These are phyloP conservation scores for Fusarium tanahbumbuense DNA, from an alignment of 2,329 filamentous ascomycete genomes.

Conservation along the genomic window DNA sequence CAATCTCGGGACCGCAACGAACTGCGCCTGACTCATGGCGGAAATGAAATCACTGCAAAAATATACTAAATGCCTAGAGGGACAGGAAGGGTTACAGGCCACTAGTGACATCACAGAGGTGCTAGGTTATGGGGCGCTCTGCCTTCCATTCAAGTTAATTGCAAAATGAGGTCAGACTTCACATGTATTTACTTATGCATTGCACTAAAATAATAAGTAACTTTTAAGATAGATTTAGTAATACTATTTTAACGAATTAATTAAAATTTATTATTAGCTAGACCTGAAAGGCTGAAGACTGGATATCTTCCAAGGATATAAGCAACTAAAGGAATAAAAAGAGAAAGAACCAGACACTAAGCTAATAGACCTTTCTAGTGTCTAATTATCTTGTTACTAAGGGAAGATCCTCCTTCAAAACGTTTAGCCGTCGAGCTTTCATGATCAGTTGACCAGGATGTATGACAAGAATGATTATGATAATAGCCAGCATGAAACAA, in stretches of 20 bases:
- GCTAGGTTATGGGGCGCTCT: too few species aligned
- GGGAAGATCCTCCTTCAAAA: background rate
- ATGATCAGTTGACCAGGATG: background rate
- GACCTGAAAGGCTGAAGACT: background rate
- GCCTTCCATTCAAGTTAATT: background rate
- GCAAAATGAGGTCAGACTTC: background rate
- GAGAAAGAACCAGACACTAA: background rate
- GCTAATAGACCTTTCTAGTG: background rate
- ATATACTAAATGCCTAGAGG: too few species aligned
- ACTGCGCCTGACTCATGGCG: background rate
- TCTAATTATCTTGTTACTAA: background rate
- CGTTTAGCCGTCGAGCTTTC: background rate
- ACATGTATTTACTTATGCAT: background rate
- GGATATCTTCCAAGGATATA: too few species aligned
- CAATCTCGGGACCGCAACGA: background rate
- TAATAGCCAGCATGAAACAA: background rate
- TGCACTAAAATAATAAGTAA: background rate
- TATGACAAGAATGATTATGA: background rate
- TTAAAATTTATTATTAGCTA: background rate
- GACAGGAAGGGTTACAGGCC: too few species aligned
- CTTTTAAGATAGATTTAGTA: accelerated
- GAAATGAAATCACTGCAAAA: too few species aligned
- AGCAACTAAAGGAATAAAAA: too few species aligned
- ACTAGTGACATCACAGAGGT: too few species aligned
- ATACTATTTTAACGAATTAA: background rate